A percentile compares a stretch with the other conserved stretches of the same genome.
phyloP scores from a whole-genome alignment of 768 basidiomycete species.

The Kwoniella bestiolae region DNA sequence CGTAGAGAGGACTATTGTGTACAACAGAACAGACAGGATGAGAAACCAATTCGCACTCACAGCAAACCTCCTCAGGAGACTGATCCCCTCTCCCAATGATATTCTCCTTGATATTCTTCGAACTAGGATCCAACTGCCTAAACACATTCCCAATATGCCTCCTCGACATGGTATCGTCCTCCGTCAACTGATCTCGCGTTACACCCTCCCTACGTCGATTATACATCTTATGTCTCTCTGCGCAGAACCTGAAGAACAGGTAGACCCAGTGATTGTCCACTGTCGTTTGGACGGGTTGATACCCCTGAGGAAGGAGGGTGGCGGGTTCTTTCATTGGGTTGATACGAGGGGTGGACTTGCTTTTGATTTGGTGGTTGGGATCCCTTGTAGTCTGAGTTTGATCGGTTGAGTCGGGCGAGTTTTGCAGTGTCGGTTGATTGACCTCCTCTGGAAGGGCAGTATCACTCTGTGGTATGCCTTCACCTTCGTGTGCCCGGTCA shows the following conservation, averaged over 20 bases:
- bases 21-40: background rate
- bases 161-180: slow-evolving; percentile 34
- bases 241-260: slow-evolving; percentile 41
- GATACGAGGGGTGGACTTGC: background rate
- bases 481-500: background rate
- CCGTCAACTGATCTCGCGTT: slow-evolving; percentile 27
- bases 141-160: slow-evolving; percentile 33
- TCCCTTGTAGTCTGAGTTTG: background rate
- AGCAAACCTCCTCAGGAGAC: slow-evolving; percentile 35
- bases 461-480: background rate
- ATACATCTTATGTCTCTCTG: slow-evolving; percentile 36
- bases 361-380: background rate
- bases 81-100: slow-evolving; percentile 37
- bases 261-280: slow-evolving; percentile 30
- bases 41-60: too few species aligned
- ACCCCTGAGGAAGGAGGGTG: slow-evolving; percentile 27
- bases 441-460: too few species aligned
- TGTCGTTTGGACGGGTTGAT: slow-evolving; percentile 19
- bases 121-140: slow-evolving; percentile 33
- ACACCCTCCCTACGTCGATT: slow-evolving; percentile 18
- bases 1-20: too few species aligned
- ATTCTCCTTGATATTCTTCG: slow-evolving; percentile 12
- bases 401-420: too few species aligned
- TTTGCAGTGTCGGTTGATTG: too few species aligned
- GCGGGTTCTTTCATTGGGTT: slow-evolving; percentile 9